phyloP scores from a whole-genome alignment of 305 asterid species.

The Fraxinus nigra region DNA sequence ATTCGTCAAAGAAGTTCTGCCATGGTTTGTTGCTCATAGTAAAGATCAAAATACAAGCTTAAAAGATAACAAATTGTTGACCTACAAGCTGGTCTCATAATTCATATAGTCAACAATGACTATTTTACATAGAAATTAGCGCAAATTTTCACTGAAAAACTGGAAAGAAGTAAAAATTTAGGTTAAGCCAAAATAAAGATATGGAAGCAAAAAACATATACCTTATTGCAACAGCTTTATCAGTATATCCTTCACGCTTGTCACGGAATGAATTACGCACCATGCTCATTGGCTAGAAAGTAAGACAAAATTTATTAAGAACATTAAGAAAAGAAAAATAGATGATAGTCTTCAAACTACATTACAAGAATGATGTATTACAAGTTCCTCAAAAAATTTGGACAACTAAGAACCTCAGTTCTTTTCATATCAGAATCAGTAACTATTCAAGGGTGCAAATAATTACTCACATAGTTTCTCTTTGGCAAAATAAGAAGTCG shows the following conservation, averaged over 20 bases:
- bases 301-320: conserved; percentile 23
- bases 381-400: conserved; percentile 1
- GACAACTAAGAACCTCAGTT: conserved; percentile 11
- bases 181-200: conserved; percentile 4
- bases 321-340: conserved; percentile 7
- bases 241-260: conserved; percentile 82
- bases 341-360: not conserved
- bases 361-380: not conserved
- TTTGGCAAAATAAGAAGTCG: conserved; percentile 85
- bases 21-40: not conserved
- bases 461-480: conserved; percentile 73
- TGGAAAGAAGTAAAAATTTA: not conserved
- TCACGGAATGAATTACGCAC: conserved; percentile 85
- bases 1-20: not conserved
- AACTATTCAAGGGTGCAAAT: conserved; percentile 17
- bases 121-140: not conserved
- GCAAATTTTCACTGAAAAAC: not conserved
- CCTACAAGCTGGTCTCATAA: conserved; percentile 13
- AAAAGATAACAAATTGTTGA: conserved; percentile 8
- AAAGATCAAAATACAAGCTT: conserved; percentile 5
- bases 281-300: conserved; percentile 75
- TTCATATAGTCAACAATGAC: conserved; percentile 13
- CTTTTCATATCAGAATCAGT: not conserved
- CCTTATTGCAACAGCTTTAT: conserved; percentile 95
- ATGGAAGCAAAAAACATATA: conserved; percentile 24